These are phyloP conservation scores for Pilasporangium apinafurcum DNA, from an alignment of 352 stramenopile genomes.

Conservation along the genomic window DNA sequence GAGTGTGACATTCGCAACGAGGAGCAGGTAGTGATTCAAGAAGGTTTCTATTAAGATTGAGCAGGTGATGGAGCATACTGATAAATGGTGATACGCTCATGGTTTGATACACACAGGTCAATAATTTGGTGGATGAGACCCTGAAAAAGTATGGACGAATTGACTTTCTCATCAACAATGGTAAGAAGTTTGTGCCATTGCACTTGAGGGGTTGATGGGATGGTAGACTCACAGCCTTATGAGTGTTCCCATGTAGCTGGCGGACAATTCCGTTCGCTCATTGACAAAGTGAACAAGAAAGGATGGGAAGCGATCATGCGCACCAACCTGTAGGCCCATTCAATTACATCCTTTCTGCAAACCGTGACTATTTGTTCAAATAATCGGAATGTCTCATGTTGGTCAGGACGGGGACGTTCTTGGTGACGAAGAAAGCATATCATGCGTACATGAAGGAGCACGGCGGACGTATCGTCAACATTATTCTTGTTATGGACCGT, in stretches of 20 bases:
- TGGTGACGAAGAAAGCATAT: constrained; percentile 90
- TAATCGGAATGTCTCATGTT: not conserved
- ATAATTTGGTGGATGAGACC: constrained; percentile 57
- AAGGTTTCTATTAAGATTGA: constrained; percentile 14
- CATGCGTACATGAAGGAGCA: constrained; percentile 92
- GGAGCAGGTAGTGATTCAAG: constrained; percentile 26
- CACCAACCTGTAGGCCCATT: constrained; percentile 88
- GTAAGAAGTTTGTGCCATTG: constrained; percentile 7
- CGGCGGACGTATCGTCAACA: constrained; percentile 93
- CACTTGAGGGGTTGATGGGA: not conserved
- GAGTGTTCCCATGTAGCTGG: no score
- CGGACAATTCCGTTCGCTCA: constrained; percentile 89
- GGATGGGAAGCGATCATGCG: constrained; percentile 91
- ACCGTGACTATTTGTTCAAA: not conserved
- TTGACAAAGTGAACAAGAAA: constrained; percentile 85
- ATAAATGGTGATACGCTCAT: no score
- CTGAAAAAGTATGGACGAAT: constrained; percentile 80
- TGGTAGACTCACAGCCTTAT: no score
- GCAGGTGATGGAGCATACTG: constrained; percentile 21
- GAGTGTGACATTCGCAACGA: constrained; percentile 76
- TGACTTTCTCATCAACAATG: constrained; percentile 93
- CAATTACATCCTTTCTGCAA: no score
- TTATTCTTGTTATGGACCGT: constrained; percentile 92
- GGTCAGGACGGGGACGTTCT: constrained; percentile 84
- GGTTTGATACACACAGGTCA: constrained; percentile 29